Base-by-base conservation (phyloP, 108 stramenopile species). In the Skeletonema marinoi region DNA sequence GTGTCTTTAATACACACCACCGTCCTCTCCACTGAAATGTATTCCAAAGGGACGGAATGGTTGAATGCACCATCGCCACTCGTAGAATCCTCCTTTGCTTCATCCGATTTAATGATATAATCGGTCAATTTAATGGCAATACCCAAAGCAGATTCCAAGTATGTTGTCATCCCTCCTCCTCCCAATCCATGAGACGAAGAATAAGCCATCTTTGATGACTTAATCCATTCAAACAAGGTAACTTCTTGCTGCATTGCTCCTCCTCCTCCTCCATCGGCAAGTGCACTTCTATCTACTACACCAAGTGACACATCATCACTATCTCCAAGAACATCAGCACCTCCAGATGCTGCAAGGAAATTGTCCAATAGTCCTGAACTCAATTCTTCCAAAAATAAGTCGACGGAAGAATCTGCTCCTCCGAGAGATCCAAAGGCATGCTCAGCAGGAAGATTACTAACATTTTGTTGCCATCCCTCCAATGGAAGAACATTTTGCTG, bases 71-170 rank as follows among this genome's bases (percentile, higher is more conserved):
- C 32, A n/a, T 32, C 39, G 8, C 21, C 13, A 11, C 16, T 46
- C 16, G 44, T 46, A 8, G 19, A 64, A 21, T 13, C 32, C 6
- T 50, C 32, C 11, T 56, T 64, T 58, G 50, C 36, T 14, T 42
- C 41, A 46, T 46, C 16, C 44, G 44, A 46, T n/a, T 77, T 60
- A 2, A 70, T 36, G 32, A 77, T 31, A 63, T 9, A 69, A 33
- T 77, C 76, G 1, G 60, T 70, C 17, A 77, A n/a, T 33, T 77
- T 77, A 29, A 77, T 31, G n/a, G 76, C 76, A 70, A 77, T 13
- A 6, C 30, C 35, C n/a, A 77, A 6, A 35, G 76, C 76, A 36
- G 61, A 63, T 25, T 51, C 46, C 19, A 64, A 29, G 29, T 77
- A 77, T 42, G 30, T 12, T 4, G 39, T 19, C 13, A 60, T 38